Conservation (phyloP, 169 alveolate genomes). For the Eimeria necatrix region DNA sequence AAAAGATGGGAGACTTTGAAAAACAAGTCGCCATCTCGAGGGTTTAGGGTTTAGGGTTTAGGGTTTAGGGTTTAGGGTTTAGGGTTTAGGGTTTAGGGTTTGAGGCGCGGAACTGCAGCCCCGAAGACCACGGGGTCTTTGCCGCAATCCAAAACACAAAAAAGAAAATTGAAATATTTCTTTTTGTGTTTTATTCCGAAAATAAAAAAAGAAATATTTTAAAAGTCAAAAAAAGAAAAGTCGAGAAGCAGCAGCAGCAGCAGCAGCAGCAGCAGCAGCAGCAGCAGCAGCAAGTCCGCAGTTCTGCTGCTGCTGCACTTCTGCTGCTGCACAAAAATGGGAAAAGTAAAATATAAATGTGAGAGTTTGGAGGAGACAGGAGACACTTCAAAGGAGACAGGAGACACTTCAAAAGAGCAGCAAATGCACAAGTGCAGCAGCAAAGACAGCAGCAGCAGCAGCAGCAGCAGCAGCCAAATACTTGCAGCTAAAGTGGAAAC, state of each 20-base stretch:
- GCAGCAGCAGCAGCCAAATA: too few species aligned
- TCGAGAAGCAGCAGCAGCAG: not conserved
- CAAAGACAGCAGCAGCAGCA: too few species aligned
- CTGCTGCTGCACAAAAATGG: too few species aligned
- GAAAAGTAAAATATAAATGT: too few species aligned
- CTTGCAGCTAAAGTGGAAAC: too few species aligned
- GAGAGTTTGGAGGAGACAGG: too few species aligned
- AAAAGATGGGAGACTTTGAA: too few species aligned
- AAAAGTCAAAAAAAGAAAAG: not conserved
- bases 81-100: not conserved
- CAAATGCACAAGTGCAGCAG: too few species aligned
- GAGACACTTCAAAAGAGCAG: too few species aligned
- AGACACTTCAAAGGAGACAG: too few species aligned
- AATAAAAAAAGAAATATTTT: not conserved
- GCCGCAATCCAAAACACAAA: not conserved
- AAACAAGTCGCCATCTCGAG: too few species aligned
- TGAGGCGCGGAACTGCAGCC: not conserved
- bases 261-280: conserved; percentile 2
- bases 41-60: not conserved
- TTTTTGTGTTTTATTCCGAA: not conserved
- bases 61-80: conserved; percentile 33
- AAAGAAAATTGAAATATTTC: not conserved
- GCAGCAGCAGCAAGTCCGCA: not conserved
- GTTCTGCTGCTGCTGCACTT: conserved; percentile 18
- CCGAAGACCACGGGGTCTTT: not conserved